These are phyloP conservation scores for Botrytis byssoidea DNA, from an alignment of 2,329 filamentous ascomycete genomes.

Conservation along the genomic window DNA sequence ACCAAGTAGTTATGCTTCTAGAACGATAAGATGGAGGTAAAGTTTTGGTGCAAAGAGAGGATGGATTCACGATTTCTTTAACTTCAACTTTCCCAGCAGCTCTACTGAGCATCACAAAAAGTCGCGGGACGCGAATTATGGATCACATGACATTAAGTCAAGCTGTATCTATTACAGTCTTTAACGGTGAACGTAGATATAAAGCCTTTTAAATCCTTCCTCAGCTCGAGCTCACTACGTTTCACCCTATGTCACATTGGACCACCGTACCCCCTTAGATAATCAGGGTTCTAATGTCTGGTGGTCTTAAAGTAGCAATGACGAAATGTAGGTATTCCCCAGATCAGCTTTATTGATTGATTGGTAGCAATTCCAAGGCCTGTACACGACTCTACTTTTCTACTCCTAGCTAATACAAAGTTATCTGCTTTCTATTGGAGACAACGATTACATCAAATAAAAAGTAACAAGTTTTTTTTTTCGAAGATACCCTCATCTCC, in stretches of 20 bases:
- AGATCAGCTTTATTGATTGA: conserved; percentile 1
- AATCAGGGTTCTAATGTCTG: background rate
- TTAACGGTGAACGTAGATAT: background rate
- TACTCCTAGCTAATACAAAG: background rate
- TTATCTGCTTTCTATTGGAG: conserved; percentile 1
- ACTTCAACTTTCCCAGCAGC: background rate
- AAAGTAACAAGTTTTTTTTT: background rate
- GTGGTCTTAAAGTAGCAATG: conserved; percentile 10
- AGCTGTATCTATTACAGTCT: background rate
- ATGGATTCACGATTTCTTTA: background rate
- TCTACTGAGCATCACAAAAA: conserved; percentile 12
- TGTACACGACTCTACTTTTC: background rate
- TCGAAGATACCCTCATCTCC: background rate
- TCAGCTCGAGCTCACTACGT: background rate
- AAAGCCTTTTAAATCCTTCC: background rate
- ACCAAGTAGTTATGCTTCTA: background rate
- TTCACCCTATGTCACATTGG: background rate
- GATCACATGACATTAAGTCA: background rate
- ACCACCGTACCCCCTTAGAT: background rate
- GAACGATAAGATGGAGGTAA: background rate
- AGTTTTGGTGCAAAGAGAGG: background rate
- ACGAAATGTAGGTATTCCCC: conserved; percentile 15
- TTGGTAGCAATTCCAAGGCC: conserved; percentile 1
- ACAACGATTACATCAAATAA: conserved; percentile 4
- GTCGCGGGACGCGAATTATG: conserved; percentile 19